Percentiles rank a stretch among this genome's conserved stretches.
Evolutionary conservation across 371 early-diverging fungal genomes (phyloP).

Genomic region (Mortierella sp.): DNA sequence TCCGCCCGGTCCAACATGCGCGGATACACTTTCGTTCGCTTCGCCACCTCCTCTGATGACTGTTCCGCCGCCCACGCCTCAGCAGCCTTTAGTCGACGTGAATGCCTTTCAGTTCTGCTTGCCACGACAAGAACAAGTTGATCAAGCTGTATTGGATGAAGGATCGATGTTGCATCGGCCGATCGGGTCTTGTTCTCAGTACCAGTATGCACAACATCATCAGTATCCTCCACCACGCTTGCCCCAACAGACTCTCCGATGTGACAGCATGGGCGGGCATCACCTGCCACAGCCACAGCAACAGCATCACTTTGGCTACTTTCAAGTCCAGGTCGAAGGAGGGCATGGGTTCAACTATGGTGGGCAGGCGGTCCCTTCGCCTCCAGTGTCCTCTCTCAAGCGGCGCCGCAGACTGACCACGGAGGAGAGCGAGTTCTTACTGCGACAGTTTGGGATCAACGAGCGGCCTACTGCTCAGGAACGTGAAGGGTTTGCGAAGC

Average conservation of each 20-base stretch:
- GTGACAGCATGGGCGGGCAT: not conserved
- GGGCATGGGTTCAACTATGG: not conserved
- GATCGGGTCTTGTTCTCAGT: not conserved
- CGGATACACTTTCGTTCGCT: not conserved
- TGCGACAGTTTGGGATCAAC: slow-evolving; percentile 23
- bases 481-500: slow-evolving; percentile 40
- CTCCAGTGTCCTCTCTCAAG: slow-evolving; percentile 16
- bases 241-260: not conserved
- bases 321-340: not conserved
- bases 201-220: not conserved
- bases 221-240: not conserved
- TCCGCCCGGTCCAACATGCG: not conserved
- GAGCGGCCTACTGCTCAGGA: slow-evolving; percentile 42
- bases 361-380: not conserved
- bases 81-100: not conserved
- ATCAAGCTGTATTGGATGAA: not conserved
- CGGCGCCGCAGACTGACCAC: slow-evolving; percentile 32
- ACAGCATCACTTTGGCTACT: not conserved
- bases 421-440: slow-evolving; percentile 27
- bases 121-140: not conserved
- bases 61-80: not conserved
- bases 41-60: not conserved
- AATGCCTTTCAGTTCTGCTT: not conserved
- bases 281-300: not conserved
- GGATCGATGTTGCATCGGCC: not conserved